Base-by-base conservation (phyloP, 2,329 filamentous ascomycete species). In the Pseudopyricularia cyperi region DNA sequence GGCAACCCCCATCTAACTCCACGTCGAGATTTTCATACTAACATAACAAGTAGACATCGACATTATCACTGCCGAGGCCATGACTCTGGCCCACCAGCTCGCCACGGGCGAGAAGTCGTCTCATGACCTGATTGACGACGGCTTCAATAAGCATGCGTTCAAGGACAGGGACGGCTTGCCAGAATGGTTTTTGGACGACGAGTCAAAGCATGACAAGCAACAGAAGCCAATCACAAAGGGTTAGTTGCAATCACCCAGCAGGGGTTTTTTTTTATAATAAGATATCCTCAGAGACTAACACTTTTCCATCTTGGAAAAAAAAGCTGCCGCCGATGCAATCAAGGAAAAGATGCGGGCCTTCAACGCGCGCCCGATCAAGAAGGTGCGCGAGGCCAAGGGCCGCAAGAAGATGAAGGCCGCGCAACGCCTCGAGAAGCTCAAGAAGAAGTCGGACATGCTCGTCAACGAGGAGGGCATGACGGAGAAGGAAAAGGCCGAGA, bases 61-160 rank as follows among this genome's bases (percentile, higher is more conserved):
- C 65, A 97, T 98, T 62, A 95, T 97, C 63, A 98, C 93, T n/a
- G 93, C 89, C 5, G 93, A 98, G 73, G 93, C 94, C 57, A 98
- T 98, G 93, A 94, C 91, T 0, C 77, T 98, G 15, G 94, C 93
- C 1, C 93, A 97, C 58, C 80, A 89, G 63, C 83, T 98, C 54
- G 93, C 90, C 3, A 89, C 85, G 0, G 91, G 91, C 46, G 78
- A 91, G 64, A 90, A 85, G 66, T 86, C 83, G 1, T 85, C 80
- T 46, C 69, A 85, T 52, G 88, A 96, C 59, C 72, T 95, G 5
- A 72, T 91, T 46, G 94, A 98, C 62, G 91, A 97, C 55, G 84
- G 83, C 39, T 98, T 93, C 77, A 96, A 95, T 73, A 93, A 89
- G 66, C 87, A 85, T 64, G 80, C 89, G 3, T 90, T 95, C 72